Evolutionary conservation across 2,329 filamentous ascomycete genomes (phyloP), one percentile per base, ranked within the genome.

Genomic region (Huntiella moniliformis): DNA sequence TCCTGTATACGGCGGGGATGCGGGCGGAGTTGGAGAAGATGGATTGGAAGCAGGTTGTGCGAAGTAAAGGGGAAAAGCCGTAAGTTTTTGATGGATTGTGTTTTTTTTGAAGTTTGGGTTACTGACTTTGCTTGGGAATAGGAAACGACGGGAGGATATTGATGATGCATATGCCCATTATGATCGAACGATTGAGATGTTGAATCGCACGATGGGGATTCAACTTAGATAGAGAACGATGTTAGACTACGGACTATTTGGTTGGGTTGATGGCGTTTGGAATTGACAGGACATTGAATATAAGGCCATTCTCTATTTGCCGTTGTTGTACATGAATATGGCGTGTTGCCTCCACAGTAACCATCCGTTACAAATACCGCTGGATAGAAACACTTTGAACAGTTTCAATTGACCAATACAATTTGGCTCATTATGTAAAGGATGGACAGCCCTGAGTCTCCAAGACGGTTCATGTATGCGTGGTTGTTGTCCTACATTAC

Each of bases 141-240:
- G 28, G 41, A 50, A 17, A 32, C 32, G 31, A 3, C 31, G 40
- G 4, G 38, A 35, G 16, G 34, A 18, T n/a, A 16, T 42, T 3
- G 55, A 56, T 42, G 60, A 67, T 5, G 28, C 37, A 17, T 78
- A 69, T 56, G 63, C 67, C 40, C 71, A 79, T 54, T 83, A 82
- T 56, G 71, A 84, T 45, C 72, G 72, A 62, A 83, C 78, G 5
- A 57, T 87, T 41, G 68, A 67, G 13, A 82, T 82, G 79, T 64
- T 87, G 46, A 86, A 87, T 55, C 74, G 79, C 56, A 77, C 68
- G 5, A 77, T 86, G 77, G 71, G 72, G 1, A 56, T 83, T 37
- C 81, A 77, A 55, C 57, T 45, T n/a, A 33, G n/a, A 16, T 45
- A 40, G 33, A 38, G 17, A 18, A 16, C 4, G 12, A 7, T 11